Base-by-base conservation (phyloP, 2,329 filamentous ascomycete species). In the Magnaporthiopsis incrustans region DNA sequence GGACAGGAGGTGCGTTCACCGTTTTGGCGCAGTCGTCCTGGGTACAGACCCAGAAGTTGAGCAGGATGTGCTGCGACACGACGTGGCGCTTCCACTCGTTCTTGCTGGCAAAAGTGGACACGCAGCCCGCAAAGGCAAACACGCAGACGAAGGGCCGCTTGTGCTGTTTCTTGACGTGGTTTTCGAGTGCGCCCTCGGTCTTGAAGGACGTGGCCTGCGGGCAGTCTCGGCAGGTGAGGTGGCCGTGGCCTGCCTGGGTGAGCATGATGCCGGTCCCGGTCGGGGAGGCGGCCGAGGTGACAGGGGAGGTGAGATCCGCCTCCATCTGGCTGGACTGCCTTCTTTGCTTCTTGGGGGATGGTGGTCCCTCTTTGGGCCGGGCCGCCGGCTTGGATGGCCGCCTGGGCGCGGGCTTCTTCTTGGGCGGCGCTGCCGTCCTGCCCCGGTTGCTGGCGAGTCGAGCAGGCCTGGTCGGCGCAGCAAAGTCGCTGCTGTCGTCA, bases 61-160 rank as follows among this genome's bases (percentile, higher is more conserved):
- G 79, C 63, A 88, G 84, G 27, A 97, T 79, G 72, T 98, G 94
- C 72, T 96, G 90, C 0, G 89, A 90, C 38, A 81, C 78, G 70
- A 94, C 86, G 72, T 98, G 94, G 0, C 94, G 86, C 75, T 97
- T 97, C 94, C 94, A 97, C 74, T 97, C 93, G 73, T 97, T 97
- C 77, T 96, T 97, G 69, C 83, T 88, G 3, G 84, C 82, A 71
- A 97, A 97, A 0, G 82, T 86, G 2, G 86, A 85, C 0, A 67
- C 68, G 76, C 94, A 98, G 44, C 89, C 90, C 64, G 92, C 95
- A 63, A 85, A 87, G 32, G 83, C 78, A 73, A 97, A 92, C 64
- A 91, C 85, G 75, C 94, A 98, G 25, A 81, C 79, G 71, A 93
- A 95, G 0, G 85, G 82, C 1, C 84, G 81, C 1, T 78, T 81